Evolutionary conservation across 306 rosid species (phyloP).

Genomic region (Hippophae rhamnoides): DNA sequence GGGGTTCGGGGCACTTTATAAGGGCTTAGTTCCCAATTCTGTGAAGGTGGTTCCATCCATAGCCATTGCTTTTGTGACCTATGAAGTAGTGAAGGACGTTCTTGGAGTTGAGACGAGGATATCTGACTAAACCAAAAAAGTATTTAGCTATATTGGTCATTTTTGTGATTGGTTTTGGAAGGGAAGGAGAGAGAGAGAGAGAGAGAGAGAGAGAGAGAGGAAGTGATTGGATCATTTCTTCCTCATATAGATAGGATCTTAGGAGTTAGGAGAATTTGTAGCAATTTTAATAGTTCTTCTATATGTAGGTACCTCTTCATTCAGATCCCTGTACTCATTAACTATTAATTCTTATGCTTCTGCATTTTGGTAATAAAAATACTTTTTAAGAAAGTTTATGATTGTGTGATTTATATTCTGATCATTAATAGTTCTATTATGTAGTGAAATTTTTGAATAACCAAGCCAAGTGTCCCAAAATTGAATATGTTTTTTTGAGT

Average conservation of each 20-base stretch:
- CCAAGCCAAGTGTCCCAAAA: too few species aligned
- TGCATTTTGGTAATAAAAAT: slow-evolving; percentile 13
- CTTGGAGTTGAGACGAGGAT: slow-evolving; percentile 63
- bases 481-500: too few species aligned
- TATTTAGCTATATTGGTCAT: slow-evolving; percentile 5
- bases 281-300: too few species aligned
- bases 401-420: too few species aligned
- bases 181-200: neutral
- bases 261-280: neutral
- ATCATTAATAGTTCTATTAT: too few species aligned
- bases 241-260: slow-evolving; percentile 12
- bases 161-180: slow-evolving; percentile 2
- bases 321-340: slow-evolving; percentile 2
- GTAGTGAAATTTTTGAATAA: too few species aligned
- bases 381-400: slow-evolving; percentile 1
- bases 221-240: slow-evolving; percentile 15
- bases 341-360: slow-evolving; percentile 18
- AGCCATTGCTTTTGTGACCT: slow-evolving; percentile 61
- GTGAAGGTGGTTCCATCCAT: slow-evolving; percentile 82
- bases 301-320: neutral
- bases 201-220: slow-evolving; percentile 7
- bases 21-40: slow-evolving; percentile 45
- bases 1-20: slow-evolving; percentile 43
- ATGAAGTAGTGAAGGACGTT: slow-evolving; percentile 51
- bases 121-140: slow-evolving; percentile 36